Conservation (phyloP, 2,329 filamentous ascomycete species). For the Mycosphaerelloides madeirae region DNA sequence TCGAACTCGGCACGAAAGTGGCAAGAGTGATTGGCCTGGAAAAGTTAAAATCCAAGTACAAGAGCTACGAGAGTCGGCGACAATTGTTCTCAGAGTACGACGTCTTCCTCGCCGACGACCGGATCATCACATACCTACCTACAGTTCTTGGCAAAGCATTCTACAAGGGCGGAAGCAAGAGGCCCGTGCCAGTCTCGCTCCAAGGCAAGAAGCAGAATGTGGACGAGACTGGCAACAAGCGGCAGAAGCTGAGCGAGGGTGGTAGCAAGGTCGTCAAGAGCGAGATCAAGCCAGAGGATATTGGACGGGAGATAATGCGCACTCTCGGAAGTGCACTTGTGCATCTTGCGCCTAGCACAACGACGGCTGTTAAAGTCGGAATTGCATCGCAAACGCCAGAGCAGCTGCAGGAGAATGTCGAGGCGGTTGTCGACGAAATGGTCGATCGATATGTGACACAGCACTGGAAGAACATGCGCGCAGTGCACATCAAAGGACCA, state of each 20-base stretch:
- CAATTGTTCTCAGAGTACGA: slow-evolving; percentile 84
- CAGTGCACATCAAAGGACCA: slow-evolving; percentile 84
- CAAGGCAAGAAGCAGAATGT: slow-evolving; percentile 47
- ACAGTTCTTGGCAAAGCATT: slow-evolving; percentile 84
- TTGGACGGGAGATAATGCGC: slow-evolving; percentile 76
- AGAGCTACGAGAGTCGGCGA: slow-evolving; percentile 79
- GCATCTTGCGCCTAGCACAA: slow-evolving; percentile 71
- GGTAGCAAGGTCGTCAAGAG: slow-evolving; percentile 36
- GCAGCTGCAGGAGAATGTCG: slow-evolving; percentile 75
- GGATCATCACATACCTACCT: slow-evolving; percentile 69
- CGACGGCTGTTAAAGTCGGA: slow-evolving; percentile 75
- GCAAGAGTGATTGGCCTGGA: slow-evolving; percentile 67
- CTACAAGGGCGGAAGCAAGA: slow-evolving; percentile 76
- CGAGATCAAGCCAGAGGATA: slow-evolving; percentile 57
- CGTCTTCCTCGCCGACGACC: slow-evolving; percentile 87
- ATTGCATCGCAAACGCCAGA: slow-evolving; percentile 68
- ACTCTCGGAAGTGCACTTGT: slow-evolving; percentile 74
- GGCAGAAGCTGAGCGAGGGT: slow-evolving; percentile 38
- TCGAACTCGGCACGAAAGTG: slow-evolving; percentile 45
- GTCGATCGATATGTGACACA: slow-evolving; percentile 77
- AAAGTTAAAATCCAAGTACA: slow-evolving; percentile 86
- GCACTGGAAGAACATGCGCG: slow-evolving; percentile 80
- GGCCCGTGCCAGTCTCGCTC: slow-evolving; percentile 78
- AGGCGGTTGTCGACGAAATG: slow-evolving; percentile 63
- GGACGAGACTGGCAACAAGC: slow-evolving; percentile 52